Conservation (phyloP, 495 filamentous ascomycete species). For the Aspergillus conjunctus region DNA sequence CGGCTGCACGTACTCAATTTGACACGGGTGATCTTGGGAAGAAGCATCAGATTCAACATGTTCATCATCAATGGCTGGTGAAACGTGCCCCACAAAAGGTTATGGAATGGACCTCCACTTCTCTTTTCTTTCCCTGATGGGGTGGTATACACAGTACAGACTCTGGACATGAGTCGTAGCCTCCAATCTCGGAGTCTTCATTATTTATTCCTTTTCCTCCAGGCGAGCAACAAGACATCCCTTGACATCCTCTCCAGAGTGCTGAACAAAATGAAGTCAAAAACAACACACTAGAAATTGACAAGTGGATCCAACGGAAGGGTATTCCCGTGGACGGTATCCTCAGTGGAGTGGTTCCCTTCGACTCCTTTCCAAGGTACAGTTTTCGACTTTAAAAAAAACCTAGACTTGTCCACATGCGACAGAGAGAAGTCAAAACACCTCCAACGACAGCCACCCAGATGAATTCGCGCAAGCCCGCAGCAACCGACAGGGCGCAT, state of each 20-base stretch:
- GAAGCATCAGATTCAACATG: constrained; percentile 8
- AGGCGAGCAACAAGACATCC: neutral
- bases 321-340: constrained; percentile 16
- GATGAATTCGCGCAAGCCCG: neutral
- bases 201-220: too few species aligned
- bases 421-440: neutral
- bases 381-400: neutral
- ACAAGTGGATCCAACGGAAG: constrained; percentile 22
- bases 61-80: constrained; percentile 2
- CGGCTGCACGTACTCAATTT: constrained; percentile 10
- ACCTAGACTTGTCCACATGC: neutral
- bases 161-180: neutral
- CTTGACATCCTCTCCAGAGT: too few species aligned
- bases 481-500: neutral
- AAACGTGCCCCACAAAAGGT: constrained; percentile 9
- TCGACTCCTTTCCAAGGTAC: constrained; percentile 1
- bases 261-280: neutral
- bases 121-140: neutral
- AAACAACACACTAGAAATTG: constrained; percentile 5
- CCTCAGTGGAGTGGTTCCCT: constrained; percentile 1
- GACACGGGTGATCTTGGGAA: constrained; percentile 15
- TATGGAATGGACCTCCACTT: neutral
- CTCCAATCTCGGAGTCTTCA: too few species aligned
- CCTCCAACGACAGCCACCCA: neutral
- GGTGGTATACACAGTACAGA: neutral